A percentile compares a stretch with the other conserved stretches of the same genome.
Evolutionary conservation across 805 yeast genomes (phyloP).

Genomic region (Starmerella floricola): DNA sequence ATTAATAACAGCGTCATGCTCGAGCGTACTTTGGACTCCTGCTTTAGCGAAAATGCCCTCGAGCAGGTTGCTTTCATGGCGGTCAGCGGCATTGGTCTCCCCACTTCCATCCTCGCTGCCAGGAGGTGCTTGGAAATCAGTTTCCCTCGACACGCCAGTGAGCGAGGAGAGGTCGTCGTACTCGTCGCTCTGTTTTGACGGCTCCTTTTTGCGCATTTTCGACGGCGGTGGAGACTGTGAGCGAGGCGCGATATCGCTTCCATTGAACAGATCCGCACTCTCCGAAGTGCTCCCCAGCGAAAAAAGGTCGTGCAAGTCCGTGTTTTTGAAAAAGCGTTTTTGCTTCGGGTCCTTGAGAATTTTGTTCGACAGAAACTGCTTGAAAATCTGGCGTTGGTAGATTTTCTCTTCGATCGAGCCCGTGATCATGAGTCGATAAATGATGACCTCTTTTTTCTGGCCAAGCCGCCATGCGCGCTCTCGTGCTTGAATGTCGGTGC

Average conservation of each 20-base stretch:
- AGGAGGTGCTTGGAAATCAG: slow-evolving; percentile 31
- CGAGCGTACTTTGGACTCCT: slow-evolving; percentile 60
- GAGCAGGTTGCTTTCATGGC: slow-evolving; percentile 39
- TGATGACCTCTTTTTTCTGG: slow-evolving; percentile 81
- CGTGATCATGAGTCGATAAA: slow-evolving; percentile 82
- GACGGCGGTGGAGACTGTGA: not conserved
- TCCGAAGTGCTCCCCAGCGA: slow-evolving; percentile 62
- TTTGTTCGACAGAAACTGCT: slow-evolving; percentile 84
- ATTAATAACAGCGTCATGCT: slow-evolving; percentile 67
- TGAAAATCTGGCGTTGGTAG: slow-evolving; percentile 91
- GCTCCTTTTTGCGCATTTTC: slow-evolving; percentile 32
- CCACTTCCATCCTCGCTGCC: slow-evolving; percentile 51
- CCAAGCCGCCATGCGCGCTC: slow-evolving; percentile 97
- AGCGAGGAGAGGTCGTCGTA: slow-evolving; percentile 26
- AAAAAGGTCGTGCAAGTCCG: slow-evolving; percentile 82
- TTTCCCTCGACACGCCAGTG: slow-evolving; percentile 17
- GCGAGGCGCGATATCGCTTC: not conserved
- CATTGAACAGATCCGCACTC: slow-evolving; percentile 51
- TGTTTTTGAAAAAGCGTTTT: slow-evolving; percentile 79
- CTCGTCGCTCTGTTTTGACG: slow-evolving; percentile 20
- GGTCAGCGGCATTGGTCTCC: not conserved
- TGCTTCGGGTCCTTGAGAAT: slow-evolving; percentile 93
- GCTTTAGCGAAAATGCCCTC: slow-evolving; percentile 60
- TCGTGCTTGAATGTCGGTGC: slow-evolving; percentile 92
- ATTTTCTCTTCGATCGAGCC: slow-evolving; percentile 96